Evolutionary conservation across 1,139 yeast genomes (phyloP).

Genomic region (Debaryomyces coudertii): DNA sequence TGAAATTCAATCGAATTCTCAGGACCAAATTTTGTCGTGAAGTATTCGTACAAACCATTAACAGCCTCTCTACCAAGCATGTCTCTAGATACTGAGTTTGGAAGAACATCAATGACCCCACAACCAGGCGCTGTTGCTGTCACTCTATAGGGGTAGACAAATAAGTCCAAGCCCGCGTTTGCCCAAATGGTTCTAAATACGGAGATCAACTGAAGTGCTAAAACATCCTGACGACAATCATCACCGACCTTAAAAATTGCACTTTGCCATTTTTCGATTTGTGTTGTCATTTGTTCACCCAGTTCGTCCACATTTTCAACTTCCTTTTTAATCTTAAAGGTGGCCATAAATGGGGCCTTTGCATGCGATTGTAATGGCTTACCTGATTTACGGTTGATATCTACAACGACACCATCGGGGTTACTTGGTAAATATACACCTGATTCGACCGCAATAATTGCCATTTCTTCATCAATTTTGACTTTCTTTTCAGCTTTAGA

Average conservation of each 20-base stretch:
- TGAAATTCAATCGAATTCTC: constrained; percentile 90
- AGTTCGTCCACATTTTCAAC: constrained; percentile 47
- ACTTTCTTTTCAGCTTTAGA: constrained; percentile 95
- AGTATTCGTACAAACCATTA: constrained; percentile 93
- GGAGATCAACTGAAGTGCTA: constrained; percentile 89
- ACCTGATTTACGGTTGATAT: constrained; percentile 90
- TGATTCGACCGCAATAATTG: constrained; percentile 69
- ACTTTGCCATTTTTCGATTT: constrained; percentile 77
- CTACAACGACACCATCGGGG: constrained; percentile 93
- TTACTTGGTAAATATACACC: constrained; percentile 95
- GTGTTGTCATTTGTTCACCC: constrained; percentile 36
- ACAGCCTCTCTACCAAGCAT: constrained; percentile 99
- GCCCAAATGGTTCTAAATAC: constrained; percentile 92
- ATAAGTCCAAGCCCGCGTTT: constrained; percentile 83
- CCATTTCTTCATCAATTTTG: constrained; percentile 96
- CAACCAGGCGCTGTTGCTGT: constrained; percentile 99
- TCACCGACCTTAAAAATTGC: constrained; percentile 99
- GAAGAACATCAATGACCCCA: constrained; percentile 97
- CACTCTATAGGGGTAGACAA: constrained; percentile 90
- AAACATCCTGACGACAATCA: constrained; percentile 96
- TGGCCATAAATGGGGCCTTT: constrained; percentile 97
- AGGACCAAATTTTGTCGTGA: constrained; percentile 89
- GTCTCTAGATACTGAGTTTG: constrained; percentile 92
- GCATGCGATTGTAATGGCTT: constrained; percentile 98
- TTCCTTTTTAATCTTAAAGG: constrained; percentile 78